Evolutionary conservation across 2,329 filamentous ascomycete genomes (phyloP).

Genomic region (Trichoderma atroviride): DNA sequence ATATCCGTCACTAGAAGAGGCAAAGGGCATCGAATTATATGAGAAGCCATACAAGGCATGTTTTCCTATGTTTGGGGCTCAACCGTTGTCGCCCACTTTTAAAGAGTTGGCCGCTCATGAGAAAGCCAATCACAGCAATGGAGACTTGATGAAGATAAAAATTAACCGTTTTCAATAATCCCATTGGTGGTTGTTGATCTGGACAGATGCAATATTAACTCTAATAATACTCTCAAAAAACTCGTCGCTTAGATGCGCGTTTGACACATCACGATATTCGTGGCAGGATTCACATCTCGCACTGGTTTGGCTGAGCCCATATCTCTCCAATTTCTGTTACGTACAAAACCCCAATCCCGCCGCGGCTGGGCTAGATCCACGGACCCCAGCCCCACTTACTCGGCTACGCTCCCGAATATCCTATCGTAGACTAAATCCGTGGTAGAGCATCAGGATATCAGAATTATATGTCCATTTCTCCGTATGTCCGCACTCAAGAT

Average conservation of each 20-base stretch:
- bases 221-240: neutral
- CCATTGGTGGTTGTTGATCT: neutral
- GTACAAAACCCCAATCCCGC: conserved; percentile 13
- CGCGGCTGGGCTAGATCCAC: conserved; percentile 16
- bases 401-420: neutral
- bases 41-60: no score
- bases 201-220: neutral
- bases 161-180: no score
- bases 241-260: neutral
- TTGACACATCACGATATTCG: neutral
- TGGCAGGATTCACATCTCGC: neutral
- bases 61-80: no score
- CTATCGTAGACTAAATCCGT: neutral
- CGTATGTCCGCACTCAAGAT: neutral
- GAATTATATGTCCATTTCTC: neutral
- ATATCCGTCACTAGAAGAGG: no score
- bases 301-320: neutral
- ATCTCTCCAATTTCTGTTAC: conserved; percentile 8
- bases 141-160: no score
- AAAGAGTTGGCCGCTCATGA: no score
- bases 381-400: neutral
- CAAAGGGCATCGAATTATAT: no score
- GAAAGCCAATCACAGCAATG: no score
- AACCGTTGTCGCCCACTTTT: no score
- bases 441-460: neutral